Base-by-base conservation (phyloP, 164 flowering plant genomes). In the Vitis labrusca region DNA sequence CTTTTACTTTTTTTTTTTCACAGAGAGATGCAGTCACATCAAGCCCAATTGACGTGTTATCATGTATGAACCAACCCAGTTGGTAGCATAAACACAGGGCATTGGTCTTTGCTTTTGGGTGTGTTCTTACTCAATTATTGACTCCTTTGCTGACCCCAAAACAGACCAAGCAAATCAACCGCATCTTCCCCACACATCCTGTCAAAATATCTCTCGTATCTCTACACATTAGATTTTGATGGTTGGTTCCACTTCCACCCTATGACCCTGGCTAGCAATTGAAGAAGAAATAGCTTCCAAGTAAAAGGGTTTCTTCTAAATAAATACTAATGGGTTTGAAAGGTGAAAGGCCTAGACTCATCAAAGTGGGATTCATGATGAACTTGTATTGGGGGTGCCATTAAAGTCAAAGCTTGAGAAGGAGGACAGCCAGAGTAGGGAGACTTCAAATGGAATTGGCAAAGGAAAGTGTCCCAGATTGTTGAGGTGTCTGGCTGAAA, bases 21-120 rank as follows among this genome's bases (percentile, higher is more conserved):
- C 8, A 61, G 23, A 11, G 17, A 72, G 2, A 72, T 69, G 72
- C 65, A 19, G 64, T 74, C 77, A 68, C 68, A 69, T 69, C 73
- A 50, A 58, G 9, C 8, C 23, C 60, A 59, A 65, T 27, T 47
- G 23, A 50, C 54, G 65, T 72, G 65, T 72, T 59, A 65, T 72
- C 60, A 37, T 37, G 12, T 37, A 37, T 37, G 44, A 3, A 37
- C 44, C 7, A 37, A 37, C 44, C 44, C 44, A 37, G 44, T 37
- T 37, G 44, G 44, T 37, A 37, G 44, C 44, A 37, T 37, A 37
- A 37, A 37, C 44, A 37, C 8, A 37, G 44, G 56, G 56, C 56
- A 27, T 5, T 10, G 12, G 10, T 14, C 13, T 8, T 65, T 53
- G 59, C 68, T 53, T 65, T 9, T 65, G 49, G 59, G n/a, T 65